Evolutionary conservation across 2,329 filamentous ascomycete species (phyloP), one percentile per base, ranked within the genome.

Genomic region (Fusarium duplospermum): DNA sequence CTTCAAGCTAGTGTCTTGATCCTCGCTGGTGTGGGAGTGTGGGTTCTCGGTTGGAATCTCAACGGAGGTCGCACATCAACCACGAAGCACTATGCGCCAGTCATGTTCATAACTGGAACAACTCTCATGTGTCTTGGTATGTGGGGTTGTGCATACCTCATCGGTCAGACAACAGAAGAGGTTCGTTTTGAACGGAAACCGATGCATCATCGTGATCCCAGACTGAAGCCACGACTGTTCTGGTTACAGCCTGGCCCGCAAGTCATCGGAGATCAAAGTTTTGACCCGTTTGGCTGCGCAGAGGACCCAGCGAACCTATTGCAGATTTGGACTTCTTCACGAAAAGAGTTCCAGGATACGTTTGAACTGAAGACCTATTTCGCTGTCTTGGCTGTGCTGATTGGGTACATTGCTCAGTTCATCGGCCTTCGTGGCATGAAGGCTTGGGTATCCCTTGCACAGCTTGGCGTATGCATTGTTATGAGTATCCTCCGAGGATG

Each of bases 231-330:
- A 50, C 62, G 60, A 6, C 35, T 77, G 4, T 38, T 72, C 16
- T 77, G 76, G 76, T 47, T 78, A 7, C 74, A 78, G 31, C 76
- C 76, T 2, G 76, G 76, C 0, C 61, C 58, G 4, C 74, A 77
- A 16, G 61, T 66, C n/a, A 67, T 77, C 4, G 76, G 74, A 6
- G 76, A 78, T 38, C 76, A 78, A 33, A 77, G 38, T 16, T 78
- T 78, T 29, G 73, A 75, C n/a, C 40, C 76, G 4, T 78, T 75
- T 56, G 68, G 62, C 6, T 71, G 72, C 42, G 52, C 67, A 10
- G 76, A 78, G 10, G 54, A 57, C 9, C 8, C 16, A 7, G 54
- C 20, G 18, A 57, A 38, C 20, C 54, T 33, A 7, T 6, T 38
- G 5, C 33, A n/a, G 14, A 6, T 36, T 2, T 57, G 54, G 54